Evolutionary conservation across 371 early-diverging fungal genomes (phyloP), one percentile per base, ranked within the genome.

Genomic region (Nematocida sp.): DNA sequence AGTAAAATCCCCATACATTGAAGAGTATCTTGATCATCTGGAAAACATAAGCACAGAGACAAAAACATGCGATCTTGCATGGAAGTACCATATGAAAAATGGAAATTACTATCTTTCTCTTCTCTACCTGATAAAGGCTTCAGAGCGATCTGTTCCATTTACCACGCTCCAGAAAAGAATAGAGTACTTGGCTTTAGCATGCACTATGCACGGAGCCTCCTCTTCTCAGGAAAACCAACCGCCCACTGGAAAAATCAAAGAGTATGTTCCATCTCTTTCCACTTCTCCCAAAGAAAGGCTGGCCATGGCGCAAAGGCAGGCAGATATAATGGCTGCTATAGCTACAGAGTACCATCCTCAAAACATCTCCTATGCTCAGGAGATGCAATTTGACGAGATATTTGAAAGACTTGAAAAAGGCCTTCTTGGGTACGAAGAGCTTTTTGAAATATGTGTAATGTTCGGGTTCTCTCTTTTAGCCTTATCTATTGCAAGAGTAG

Each of bases 11-110:
- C 51, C 61, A 11, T 71, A 71, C 49, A 45, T 71, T 9, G 75
- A 71, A 39, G 75, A 71, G 60, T 71, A 71, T 51, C 55, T 71
- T 16, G 63, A 71, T 20, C 25, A 45, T 5, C 75, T 71, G 35
- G 75, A 71, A 28, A 32, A 50, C 26, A 71, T 50, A 16, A 42
- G 69, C 3, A 49, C 38, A 1, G 25, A 39, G 2, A 18, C 59
- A 11, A 49, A 51, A 0, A 4, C 59, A 35, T 71, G 75, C 64
- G 75, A 71, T 53, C 75, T 71, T 32, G 57, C 49, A 4, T 71
- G 75, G 75, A 71, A 71, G 51, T 71, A 71, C 75, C 75, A 71
- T 25, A 13, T 63, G 7, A 60, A 63, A 36, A 71, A 71, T 45
- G 30, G 47, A 11, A 71, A 49, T 59, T 71, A 71, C 75, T 40